Conservation (phyloP, 169 alveolate genomes). For the Plasmodium yoelii region DNA sequence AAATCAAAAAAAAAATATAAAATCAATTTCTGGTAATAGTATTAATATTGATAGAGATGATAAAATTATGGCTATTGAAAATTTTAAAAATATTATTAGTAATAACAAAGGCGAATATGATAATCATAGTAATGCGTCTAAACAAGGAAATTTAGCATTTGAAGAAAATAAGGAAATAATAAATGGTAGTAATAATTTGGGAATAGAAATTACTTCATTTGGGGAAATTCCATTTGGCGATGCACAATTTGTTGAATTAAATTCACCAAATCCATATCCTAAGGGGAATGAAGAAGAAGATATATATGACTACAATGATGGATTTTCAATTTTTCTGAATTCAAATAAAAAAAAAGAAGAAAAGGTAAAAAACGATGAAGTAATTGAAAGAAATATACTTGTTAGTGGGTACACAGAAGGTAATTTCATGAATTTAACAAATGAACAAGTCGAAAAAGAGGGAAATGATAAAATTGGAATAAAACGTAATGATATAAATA, state of each 20-base stretch:
- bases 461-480: no score
- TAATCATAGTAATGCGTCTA: neutral
- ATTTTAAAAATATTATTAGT: neutral
- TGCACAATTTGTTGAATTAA: neutral
- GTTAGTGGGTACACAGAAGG: no score
- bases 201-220: no score
- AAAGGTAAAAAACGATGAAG: constrained; percentile 10
- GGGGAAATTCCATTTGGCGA: no score
- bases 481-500: no score
- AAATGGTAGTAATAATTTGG: neutral
- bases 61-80: neutral
- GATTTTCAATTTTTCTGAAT: constrained; percentile 48
- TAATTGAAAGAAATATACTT: neutral
- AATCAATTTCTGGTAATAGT: neutral
- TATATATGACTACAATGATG: constrained; percentile 58
- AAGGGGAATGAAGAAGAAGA: constrained; percentile 13
- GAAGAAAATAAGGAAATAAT: neutral
- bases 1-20: neutral
- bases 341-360: constrained; percentile 11
- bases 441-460: no score
- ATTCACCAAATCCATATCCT: neutral
- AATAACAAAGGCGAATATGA: neutral
- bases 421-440: no score
- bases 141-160: no score
- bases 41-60: constrained; percentile 6